phyloP scores from a whole-genome alignment of 2,329 filamentous ascomycete genomes.

The Aspergillus fijiensis region DNA sequence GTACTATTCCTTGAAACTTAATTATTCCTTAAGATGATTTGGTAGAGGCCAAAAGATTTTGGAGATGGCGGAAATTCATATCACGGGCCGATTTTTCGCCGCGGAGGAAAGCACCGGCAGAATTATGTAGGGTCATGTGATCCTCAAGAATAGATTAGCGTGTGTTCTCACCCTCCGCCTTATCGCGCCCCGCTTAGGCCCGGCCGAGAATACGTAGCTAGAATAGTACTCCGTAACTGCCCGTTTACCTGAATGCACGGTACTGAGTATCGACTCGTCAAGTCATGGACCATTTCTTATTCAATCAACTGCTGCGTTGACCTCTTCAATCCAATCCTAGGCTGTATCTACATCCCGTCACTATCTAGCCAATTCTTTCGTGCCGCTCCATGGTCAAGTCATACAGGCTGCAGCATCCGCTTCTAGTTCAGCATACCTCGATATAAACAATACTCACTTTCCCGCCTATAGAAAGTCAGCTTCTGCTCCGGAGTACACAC shows the following conservation, averaged over 20 bases:
- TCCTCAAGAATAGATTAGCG: background rate
- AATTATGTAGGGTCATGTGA: background rate
- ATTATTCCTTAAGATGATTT: background rate
- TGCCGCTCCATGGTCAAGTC: background rate
- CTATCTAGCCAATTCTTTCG: background rate
- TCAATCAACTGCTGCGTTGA: no score
- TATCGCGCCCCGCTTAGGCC: background rate
- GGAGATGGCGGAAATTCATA: conserved; percentile 7
- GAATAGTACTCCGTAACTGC: background rate
- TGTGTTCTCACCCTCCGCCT: background rate
- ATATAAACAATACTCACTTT: background rate
- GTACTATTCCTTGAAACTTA: background rate
- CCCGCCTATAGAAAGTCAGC: background rate
- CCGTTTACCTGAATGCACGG: no score
- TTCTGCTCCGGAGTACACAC: background rate
- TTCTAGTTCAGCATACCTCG: background rate
- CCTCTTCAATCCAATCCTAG: no score
- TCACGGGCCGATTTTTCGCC: conserved; percentile 8
- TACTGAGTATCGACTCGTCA: no score
- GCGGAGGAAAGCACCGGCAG: background rate
- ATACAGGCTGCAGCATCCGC: background rate
- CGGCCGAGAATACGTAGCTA: background rate
- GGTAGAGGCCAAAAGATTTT: conserved; percentile 3
- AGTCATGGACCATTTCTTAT: no score
- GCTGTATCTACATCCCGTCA: background rate